phyloP scores from a whole-genome alignment of 495 filamentous ascomycete species.

The Zalerion maritima region DNA sequence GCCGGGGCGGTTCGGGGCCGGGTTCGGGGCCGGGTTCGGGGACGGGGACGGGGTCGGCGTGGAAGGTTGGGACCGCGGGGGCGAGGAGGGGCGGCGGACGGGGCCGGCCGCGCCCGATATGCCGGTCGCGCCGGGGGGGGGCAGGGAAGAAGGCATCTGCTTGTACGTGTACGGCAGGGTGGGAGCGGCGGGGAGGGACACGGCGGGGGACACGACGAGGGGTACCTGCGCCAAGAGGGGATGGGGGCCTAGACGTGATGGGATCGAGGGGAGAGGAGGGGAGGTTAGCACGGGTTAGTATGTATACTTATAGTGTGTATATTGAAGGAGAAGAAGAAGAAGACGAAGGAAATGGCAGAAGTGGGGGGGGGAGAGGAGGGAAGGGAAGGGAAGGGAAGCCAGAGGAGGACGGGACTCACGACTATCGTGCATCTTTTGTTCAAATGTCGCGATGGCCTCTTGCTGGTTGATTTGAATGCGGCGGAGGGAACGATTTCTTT shows the following conservation, averaged over 20 bases:
- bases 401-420: slow-evolving; percentile 16
- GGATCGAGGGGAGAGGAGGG: too few species aligned
- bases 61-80: slow-evolving; percentile 8
- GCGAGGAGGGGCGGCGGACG: slow-evolving; percentile 15
- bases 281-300: too few species aligned
- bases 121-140: slow-evolving; percentile 58
- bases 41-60: too few species aligned
- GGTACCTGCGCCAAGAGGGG: slow-evolving; percentile 84
- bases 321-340: not conserved
- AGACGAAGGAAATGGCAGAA: not conserved
- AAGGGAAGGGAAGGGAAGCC: too few species aligned
- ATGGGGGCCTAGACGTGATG: slow-evolving; percentile 78
- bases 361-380: not conserved
- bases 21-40: slow-evolving; percentile 37
- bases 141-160: slow-evolving; percentile 68
- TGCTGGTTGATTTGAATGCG: too few species aligned
- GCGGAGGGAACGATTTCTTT: too few species aligned
- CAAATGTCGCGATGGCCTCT: too few species aligned
- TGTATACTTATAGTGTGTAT: slow-evolving; percentile 4
- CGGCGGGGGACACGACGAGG: slow-evolving; percentile 85
- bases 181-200: slow-evolving; percentile 75
- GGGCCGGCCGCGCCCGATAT: slow-evolving; percentile 19
- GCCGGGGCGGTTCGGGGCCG: slow-evolving; percentile 11
- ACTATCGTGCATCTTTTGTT: slow-evolving; percentile 37
- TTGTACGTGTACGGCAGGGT: slow-evolving; percentile 95